phyloP scores from a whole-genome alignment of 2,329 filamentous ascomycete species.

The Parafenestella ontariensis region DNA sequence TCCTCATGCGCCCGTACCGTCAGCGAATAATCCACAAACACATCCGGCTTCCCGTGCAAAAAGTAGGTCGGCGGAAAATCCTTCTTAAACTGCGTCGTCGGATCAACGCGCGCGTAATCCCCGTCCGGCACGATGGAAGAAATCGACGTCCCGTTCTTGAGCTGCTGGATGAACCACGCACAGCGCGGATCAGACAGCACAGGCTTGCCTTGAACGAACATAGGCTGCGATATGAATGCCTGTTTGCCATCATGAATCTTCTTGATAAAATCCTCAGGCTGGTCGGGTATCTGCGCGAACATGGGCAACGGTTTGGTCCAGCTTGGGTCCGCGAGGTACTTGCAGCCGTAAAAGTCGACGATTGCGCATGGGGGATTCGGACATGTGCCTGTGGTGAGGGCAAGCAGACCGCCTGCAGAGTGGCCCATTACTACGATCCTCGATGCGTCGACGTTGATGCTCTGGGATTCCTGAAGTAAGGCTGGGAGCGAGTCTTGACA shows the following conservation, averaged over 20 bases:
- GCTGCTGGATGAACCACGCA: constrained; percentile 9
- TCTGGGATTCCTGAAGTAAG: not conserved
- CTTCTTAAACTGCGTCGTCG: not conserved
- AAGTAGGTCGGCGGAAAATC: constrained; percentile 7
- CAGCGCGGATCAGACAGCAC: constrained; percentile 5
- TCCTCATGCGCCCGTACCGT: constrained; percentile 1
- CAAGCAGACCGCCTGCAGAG: constrained; percentile 6
- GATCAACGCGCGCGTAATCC: not conserved
- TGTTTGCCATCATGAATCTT: constrained; percentile 2
- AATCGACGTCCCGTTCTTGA: constrained; percentile 7
- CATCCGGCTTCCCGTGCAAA: constrained; percentile 1
- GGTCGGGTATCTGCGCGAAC: constrained; percentile 2
- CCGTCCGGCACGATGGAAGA: constrained; percentile 1
- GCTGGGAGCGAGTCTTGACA: not conserved
- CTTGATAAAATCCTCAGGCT: not conserved
- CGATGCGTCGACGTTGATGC: not conserved
- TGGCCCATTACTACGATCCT: constrained; percentile 7
- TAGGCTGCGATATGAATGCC: not conserved
- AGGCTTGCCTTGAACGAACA: constrained; percentile 6
- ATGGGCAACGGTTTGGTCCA: constrained; percentile 1
- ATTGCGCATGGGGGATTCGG: constrained; percentile 8
- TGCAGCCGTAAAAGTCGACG: constrained; percentile 9
- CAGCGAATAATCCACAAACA: constrained; percentile 2
- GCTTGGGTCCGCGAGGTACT: not conserved
- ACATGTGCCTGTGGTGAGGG: constrained; percentile 7